These are phyloP conservation scores for Saccharomyces uvarum DNA, from an alignment of 1,139 yeast genomes.

Conservation along the genomic window DNA sequence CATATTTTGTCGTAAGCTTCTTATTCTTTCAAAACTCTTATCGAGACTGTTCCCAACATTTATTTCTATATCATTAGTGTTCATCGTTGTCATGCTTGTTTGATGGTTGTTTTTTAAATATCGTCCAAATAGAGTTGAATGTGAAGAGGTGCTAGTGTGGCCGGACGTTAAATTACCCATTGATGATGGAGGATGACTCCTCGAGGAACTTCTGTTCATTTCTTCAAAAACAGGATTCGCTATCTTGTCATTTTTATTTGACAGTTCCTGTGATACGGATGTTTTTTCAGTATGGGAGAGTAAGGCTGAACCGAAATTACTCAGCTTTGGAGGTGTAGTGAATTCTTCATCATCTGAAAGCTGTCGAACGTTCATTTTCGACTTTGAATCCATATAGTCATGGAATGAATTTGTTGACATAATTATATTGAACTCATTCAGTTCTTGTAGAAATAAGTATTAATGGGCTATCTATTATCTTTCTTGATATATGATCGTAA, in stretches of 20 bases:
- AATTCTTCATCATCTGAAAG: slow-evolving; percentile 26
- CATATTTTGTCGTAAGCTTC: slow-evolving; percentile 21
- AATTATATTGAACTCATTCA: not conserved
- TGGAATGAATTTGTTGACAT: not conserved
- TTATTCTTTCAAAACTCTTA: slow-evolving; percentile 16
- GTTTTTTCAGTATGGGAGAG: slow-evolving; percentile 12
- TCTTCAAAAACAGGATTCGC: not conserved
- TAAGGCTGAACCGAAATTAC: slow-evolving; percentile 29
- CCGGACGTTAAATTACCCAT: not conserved
- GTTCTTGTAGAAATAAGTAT: not conserved
- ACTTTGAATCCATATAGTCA: not conserved
- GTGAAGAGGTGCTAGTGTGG: not conserved
- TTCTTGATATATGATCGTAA: not conserved
- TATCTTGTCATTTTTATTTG: not conserved
- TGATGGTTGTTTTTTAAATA: slow-evolving; percentile 13
- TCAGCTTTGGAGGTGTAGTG: slow-evolving; percentile 26
- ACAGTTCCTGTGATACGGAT: not conserved
- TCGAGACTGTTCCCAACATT: slow-evolving; percentile 6
- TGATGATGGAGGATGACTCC: not conserved
- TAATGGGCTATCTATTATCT: not conserved
- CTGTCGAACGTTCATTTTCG: slow-evolving; percentile 8
- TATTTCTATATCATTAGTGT: slow-evolving; percentile 9
- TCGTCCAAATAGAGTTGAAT: slow-evolving; percentile 20
- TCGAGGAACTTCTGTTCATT: not conserved
- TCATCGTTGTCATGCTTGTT: slow-evolving; percentile 23